Conservation (phyloP, 2,329 filamentous ascomycete genomes). For the Calonectria fujianensis region DNA sequence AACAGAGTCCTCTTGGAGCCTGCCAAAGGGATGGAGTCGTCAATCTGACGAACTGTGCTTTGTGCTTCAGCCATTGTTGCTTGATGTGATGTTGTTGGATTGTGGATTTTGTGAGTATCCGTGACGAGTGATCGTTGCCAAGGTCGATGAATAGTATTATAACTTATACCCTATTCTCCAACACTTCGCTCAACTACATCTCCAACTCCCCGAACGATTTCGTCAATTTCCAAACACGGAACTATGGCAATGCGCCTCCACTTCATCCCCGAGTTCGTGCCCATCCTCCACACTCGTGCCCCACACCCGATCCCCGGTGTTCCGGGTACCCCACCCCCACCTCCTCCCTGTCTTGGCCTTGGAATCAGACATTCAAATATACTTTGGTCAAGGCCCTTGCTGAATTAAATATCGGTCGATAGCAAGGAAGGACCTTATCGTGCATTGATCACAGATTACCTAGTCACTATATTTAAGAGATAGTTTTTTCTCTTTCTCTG, state of each 20-base stretch:
- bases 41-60: conserved; percentile 2
- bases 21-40: conserved; percentile 19
- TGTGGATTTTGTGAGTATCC: not conserved
- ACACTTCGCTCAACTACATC: too few species aligned
- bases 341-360: not conserved
- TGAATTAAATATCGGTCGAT: not conserved
- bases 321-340: conserved; percentile 4
- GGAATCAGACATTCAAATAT: not conserved
- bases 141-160: not conserved
- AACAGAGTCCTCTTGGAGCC: conserved; percentile 16
- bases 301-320: conserved; percentile 4
- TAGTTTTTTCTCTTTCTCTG: too few species aligned
- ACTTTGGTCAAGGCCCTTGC: not conserved
- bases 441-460: not conserved
- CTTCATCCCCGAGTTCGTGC: not conserved
- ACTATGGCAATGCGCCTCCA: not conserved
- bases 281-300: conserved; percentile 1
- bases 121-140: not conserved
- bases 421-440: too few species aligned
- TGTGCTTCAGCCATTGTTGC: not conserved
- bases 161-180: not conserved
- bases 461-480: conserved; percentile 4
- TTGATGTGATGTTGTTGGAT: not conserved
- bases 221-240: not conserved
- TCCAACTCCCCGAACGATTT: not conserved